Evolutionary conservation across 1,139 yeast species (phyloP).

Genomic region (Candida frijolesensis): DNA sequence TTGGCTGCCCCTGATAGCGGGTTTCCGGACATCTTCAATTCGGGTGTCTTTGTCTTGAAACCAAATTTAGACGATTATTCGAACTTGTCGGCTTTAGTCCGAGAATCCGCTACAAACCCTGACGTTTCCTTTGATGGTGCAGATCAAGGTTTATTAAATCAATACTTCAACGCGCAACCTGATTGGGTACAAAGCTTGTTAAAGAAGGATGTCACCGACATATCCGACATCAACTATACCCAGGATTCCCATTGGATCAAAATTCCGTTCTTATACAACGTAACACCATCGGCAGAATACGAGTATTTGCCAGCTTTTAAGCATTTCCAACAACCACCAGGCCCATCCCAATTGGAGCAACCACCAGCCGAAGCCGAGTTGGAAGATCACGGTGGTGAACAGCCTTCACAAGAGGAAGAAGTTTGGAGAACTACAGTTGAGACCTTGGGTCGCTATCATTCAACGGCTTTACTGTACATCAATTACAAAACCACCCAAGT

Average conservation of each 20-base stretch:
- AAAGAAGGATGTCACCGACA: constrained; percentile 9
- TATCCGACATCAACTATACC: constrained; percentile 9
- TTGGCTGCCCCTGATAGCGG: constrained; percentile 91
- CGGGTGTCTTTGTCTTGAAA: constrained; percentile 74
- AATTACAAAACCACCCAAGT: constrained; percentile 34
- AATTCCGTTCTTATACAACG: constrained; percentile 82
- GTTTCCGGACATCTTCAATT: constrained; percentile 94
- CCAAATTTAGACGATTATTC: constrained; percentile 55
- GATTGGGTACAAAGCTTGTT: constrained; percentile 38
- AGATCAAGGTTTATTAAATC: constrained; percentile 90
- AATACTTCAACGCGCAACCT: constrained; percentile 60
- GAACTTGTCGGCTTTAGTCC: constrained; percentile 42
- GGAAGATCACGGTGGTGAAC: constrained; percentile 8
- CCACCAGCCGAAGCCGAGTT: constrained; percentile 9
- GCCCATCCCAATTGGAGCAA: not conserved
- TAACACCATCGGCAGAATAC: constrained; percentile 80
- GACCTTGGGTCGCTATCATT: constrained; percentile 24
- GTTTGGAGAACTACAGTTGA: constrained; percentile 18
- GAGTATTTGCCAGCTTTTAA: constrained; percentile 81
- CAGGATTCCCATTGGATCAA: constrained; percentile 56
- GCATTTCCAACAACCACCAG: constrained; percentile 44
- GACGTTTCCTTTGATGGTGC: constrained; percentile 84
- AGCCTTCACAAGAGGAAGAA: constrained; percentile 10
- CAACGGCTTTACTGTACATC: constrained; percentile 29
- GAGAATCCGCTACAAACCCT: constrained; percentile 20